Evolutionary conservation across 352 stramenopile genomes (phyloP).

Genomic region (Thalassiosira livingstoniorum): DNA sequence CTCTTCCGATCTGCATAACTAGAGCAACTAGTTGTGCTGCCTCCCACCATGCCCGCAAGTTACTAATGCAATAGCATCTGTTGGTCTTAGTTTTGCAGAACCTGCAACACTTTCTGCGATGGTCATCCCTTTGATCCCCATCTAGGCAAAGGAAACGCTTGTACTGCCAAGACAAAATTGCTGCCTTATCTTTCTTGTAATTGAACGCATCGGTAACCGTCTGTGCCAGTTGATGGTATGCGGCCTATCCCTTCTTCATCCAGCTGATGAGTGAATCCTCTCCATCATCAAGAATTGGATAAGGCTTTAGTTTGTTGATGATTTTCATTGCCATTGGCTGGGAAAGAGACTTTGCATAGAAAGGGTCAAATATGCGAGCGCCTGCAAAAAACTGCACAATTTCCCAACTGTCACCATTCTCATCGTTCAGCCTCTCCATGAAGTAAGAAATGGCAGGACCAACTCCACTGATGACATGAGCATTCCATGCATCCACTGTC

Average conservation of each 20-base stretch:
- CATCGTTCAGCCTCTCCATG: neutral
- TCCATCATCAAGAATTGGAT: neutral
- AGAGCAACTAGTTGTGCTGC: conserved; percentile 4
- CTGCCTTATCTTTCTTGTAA: neutral
- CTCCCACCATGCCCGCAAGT: conserved; percentile 15
- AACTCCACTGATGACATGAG: neutral
- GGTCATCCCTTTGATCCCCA: neutral
- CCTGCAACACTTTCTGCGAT: too few relatives aligned
- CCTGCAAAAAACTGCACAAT: neutral
- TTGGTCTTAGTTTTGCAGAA: too few relatives aligned
- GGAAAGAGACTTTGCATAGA: neutral
- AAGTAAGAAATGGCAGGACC: neutral
- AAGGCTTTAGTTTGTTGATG: conserved; percentile 8
- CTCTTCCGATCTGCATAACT: too few relatives aligned
- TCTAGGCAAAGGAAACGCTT: neutral
- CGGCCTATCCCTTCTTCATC: neutral
- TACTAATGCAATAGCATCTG: too few relatives aligned
- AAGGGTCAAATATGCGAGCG: conserved; percentile 2
- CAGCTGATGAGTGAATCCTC: neutral
- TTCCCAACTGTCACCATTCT: neutral
- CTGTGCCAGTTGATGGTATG: neutral
- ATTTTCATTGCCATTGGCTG: neutral
- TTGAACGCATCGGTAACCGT: neutral
- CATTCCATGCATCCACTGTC: conserved; percentile 1
- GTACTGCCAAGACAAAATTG: conserved; percentile 12